Conservation (phyloP, 768 basidiomycete genomes). For the Tulasnella sp. region DNA sequence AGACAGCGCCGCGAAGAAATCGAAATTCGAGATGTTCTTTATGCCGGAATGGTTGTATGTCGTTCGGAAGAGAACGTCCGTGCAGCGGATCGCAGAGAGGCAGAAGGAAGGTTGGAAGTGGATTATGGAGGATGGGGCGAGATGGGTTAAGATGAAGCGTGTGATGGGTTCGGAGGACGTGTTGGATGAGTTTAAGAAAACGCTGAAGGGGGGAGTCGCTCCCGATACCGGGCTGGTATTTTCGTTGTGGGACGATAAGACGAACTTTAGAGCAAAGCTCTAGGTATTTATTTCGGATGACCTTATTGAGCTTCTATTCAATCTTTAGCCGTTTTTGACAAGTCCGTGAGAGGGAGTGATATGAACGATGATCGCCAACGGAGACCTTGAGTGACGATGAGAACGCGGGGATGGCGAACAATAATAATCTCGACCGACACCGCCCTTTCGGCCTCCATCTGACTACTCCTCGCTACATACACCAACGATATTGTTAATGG, state of each 20-base stretch:
- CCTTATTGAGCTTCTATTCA: too few relatives aligned
- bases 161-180: conserved; percentile 39
- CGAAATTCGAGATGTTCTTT: conserved; percentile 43
- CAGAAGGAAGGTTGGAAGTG: conserved; percentile 49
- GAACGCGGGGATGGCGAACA: too few relatives aligned
- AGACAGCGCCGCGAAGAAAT: neutral
- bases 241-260: conserved; percentile 44
- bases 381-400: too few relatives aligned
- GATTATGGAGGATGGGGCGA: conserved; percentile 42
- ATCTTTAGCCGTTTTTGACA: too few relatives aligned
- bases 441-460: too few relatives aligned
- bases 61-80: conserved; percentile 38
- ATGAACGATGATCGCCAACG: too few relatives aligned
- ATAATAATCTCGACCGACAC: too few relatives aligned
- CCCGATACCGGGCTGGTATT: conserved; percentile 48
- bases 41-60: conserved; percentile 56
- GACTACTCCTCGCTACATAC: too few relatives aligned
- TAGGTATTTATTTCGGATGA: too few relatives aligned
- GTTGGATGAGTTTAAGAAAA: conserved; percentile 36
- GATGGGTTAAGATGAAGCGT: conserved; percentile 44
- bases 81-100: conserved; percentile 35
- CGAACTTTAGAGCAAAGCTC: neutral
- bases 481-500: too few relatives aligned
- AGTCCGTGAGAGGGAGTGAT: too few relatives aligned
- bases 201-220: conserved; percentile 36